Evolutionary conservation across 192 early-diverging fungal genomes (phyloP).

Genomic region (Diversispora epigaea): DNA sequence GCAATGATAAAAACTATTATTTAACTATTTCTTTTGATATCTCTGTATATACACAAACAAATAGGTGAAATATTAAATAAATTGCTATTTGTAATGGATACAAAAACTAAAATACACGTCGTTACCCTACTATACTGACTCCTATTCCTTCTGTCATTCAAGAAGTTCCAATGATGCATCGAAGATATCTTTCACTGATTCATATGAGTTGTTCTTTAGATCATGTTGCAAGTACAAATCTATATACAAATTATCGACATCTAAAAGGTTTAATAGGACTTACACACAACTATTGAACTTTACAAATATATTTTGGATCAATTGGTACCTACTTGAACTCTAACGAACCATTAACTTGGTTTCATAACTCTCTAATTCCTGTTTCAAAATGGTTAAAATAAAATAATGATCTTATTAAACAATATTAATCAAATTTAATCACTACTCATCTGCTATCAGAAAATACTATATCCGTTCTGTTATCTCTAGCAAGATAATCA

Average conservation of each 20-base stretch:
- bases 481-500: background rate
- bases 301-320: background rate
- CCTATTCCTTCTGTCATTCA: background rate
- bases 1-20: background rate
- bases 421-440: background rate
- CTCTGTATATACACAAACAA: background rate
- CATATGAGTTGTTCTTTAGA: conserved; percentile 8
- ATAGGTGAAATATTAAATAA: background rate
- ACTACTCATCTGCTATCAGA: background rate
- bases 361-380: background rate
- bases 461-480: background rate
- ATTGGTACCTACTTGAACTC: background rate
- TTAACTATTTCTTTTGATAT: background rate
- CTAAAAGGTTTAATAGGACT: background rate
- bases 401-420: background rate
- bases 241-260: conserved; percentile 1
- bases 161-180: background rate
- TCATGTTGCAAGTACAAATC: background rate
- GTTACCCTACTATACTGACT: background rate
- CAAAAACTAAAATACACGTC: background rate
- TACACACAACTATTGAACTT: background rate
- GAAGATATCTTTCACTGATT: conserved; percentile 10
- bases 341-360: background rate
- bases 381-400: background rate
- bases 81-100: conserved; percentile 6